phyloP scores from a whole-genome alignment of 306 rosid genomes.

The Echinosophora koreensis region DNA sequence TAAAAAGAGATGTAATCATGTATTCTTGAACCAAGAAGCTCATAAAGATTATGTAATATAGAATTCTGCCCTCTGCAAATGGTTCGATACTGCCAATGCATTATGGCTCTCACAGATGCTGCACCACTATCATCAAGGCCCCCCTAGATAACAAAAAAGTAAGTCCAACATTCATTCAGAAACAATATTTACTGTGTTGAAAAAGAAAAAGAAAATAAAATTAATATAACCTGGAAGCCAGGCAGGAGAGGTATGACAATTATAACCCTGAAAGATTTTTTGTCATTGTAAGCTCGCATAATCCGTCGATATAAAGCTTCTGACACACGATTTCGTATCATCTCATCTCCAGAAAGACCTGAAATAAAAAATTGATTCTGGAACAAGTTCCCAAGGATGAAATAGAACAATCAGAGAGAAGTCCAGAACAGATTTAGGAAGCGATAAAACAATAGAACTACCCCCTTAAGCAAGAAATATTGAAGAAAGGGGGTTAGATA shows the following conservation, averaged over 20 bases:
- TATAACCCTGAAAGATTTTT: conserved; percentile 87
- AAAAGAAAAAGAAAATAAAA: conserved; percentile 12
- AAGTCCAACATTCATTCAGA: conserved; percentile 41
- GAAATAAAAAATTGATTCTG: conserved; percentile 99
- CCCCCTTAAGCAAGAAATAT: conserved; percentile 14
- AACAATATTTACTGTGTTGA: conserved; percentile 38
- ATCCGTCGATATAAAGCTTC: conserved; percentile 84
- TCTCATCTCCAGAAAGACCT: conserved; percentile 92
- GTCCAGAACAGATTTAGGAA: conserved; percentile 12
- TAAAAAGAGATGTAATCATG: conserved; percentile 94
- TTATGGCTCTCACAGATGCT: conserved; percentile 98
- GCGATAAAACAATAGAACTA: conserved; percentile 15
- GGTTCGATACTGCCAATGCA: conserved; percentile 99
- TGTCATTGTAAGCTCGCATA: conserved; percentile 83
- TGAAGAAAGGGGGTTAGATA: not conserved
- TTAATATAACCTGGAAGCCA: conserved; percentile 87
- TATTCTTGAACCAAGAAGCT: conserved; percentile 76
- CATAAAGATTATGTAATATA: conserved; percentile 77
- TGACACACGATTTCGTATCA: conserved; percentile 85
- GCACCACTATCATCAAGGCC: conserved; percentile 99
- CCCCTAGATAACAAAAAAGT: conserved; percentile 68
- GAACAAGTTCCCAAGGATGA: conserved; percentile 53
- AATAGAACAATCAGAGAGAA: conserved; percentile 49
- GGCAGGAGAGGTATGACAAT: conserved; percentile 95
- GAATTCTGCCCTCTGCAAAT: conserved; percentile 90